These are phyloP conservation scores for Saccharomyces hybrid DNA, from an alignment of 1,139 yeast genomes.

Conservation along the genomic window DNA sequence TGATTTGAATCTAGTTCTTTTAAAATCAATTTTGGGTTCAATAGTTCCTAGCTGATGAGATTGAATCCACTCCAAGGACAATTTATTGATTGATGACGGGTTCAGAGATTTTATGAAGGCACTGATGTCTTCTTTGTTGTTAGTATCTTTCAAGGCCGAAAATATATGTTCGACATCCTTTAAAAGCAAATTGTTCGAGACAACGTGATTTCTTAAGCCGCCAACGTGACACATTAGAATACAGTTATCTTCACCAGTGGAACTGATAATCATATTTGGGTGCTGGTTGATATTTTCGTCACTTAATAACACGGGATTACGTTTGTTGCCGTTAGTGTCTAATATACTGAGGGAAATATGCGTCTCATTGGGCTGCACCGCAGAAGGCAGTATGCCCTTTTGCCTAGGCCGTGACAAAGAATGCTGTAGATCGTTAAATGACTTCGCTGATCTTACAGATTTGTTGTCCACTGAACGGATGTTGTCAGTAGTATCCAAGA, in stretches of 20 bases:
- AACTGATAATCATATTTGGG: slow-evolving; percentile 20
- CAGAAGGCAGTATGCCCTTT: neutral
- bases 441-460: slow-evolving; percentile 7
- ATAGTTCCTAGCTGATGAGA: slow-evolving; percentile 39
- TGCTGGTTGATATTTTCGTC: slow-evolving; percentile 15
- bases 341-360: neutral
- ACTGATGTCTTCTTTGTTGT: slow-evolving; percentile 16
- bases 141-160: slow-evolving; percentile 19
- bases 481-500: slow-evolving; percentile 11
- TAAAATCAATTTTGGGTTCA: slow-evolving; percentile 38
- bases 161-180: slow-evolving; percentile 2
- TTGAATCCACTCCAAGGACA: slow-evolving; percentile 46
- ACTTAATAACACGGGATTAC: neutral
- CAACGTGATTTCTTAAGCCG: slow-evolving; percentile 29
- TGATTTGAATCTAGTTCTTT: slow-evolving; percentile 44
- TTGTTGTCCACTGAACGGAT: neutral
- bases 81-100: slow-evolving; percentile 37
- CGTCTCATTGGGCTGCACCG: slow-evolving; percentile 1
- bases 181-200: slow-evolving; percentile 17
- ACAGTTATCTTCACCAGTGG: slow-evolving; percentile 12
- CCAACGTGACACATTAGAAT: slow-evolving; percentile 31
- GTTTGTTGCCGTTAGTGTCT: neutral
- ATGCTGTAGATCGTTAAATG: slow-evolving; percentile 12
- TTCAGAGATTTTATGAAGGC: slow-evolving; percentile 8
- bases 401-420: slow-evolving; percentile 5